Conservation (phyloP, 305 asterid genomes). For the Ilex paraguariensis region DNA sequence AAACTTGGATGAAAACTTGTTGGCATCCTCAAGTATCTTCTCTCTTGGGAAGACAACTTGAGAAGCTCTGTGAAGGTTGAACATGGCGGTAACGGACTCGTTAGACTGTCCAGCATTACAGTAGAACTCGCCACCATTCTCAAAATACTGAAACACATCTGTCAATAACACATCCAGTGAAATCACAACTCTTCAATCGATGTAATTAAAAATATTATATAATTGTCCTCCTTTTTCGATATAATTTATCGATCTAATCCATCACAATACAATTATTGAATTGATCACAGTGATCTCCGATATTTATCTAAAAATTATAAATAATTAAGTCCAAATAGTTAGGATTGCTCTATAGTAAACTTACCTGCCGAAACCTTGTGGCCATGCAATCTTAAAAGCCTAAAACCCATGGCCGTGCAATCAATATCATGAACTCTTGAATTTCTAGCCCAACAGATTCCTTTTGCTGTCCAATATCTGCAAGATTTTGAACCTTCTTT, state of each 20-base stretch:
- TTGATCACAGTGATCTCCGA: no score
- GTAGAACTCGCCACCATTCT: conserved; percentile 68
- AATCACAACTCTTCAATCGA: no score
- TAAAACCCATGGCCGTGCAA: conserved; percentile 93
- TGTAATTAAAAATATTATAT: no score
- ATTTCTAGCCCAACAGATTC: conserved; percentile 92
- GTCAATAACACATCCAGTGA: conserved; percentile 6
- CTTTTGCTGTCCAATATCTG: conserved; percentile 74
- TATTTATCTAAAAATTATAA: no score
- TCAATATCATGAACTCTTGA: conserved; percentile 71
- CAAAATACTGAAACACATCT: conserved; percentile 72
- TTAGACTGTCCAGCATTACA: conserved; percentile 77
- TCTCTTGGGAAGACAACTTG: conserved; percentile 70
- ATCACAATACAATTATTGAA: no score
- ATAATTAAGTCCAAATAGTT: no score
- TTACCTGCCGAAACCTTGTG: conserved; percentile 66
- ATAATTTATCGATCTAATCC: no score
- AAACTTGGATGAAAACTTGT: conserved; percentile 39
- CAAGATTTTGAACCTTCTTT: no score
- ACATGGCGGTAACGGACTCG: conserved; percentile 90
- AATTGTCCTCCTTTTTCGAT: no score
- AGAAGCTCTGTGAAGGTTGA: conserved; percentile 77
- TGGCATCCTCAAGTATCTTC: conserved; percentile 41
- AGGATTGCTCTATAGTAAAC: no score
- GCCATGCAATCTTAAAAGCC: conserved; percentile 82